Evolutionary conservation across 1,139 yeast species (phyloP), one percentile per base, ranked within the genome.

Genomic region (Blastobotrys proliferans): DNA sequence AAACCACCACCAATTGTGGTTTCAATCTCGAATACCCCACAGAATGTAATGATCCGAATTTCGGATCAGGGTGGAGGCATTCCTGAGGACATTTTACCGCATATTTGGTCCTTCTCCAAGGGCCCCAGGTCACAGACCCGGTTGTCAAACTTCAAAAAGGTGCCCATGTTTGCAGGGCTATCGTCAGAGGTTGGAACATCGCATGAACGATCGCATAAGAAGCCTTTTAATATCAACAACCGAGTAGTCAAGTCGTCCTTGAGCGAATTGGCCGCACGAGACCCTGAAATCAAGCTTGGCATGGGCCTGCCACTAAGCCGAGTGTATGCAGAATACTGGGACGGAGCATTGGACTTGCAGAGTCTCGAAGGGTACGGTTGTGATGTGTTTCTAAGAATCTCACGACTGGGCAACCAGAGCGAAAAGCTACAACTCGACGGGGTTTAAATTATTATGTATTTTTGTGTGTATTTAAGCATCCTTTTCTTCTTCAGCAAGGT

Each of bases 281-380:
- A 94, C 0, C 81, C 84, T 25, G 75, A 82, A 47, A 74, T 76
- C 53, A 82, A 83, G 47, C 67, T 90, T 19, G 97, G 97, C 0
- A 74, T 90, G 52, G 96, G 97, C 0, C 69, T 90, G 47, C 97
- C 97, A 0, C 79, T 90, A 81, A 83, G 95, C 56, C 80, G 84
- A 52, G 86, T 90, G 0, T 90, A 90, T 59, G 90, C 95, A 0
- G 97, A 90, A 55, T 90, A 90, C 63, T 90, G 97, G 97, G 92
- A 88, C 55, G 97, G 97, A 4, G 83, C 81, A 41, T 65, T 90
- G 41, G 82, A 79, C 52, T 76, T 90, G 73, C 83, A 83, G 55
- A 82, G 94, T 1, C 67, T 90, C 38, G 92, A 86, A 51, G 97
- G 96, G 1, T 86, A 83, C 55, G 97, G 98, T 3, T 79, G 94